A percentile compares a stretch with the other conserved stretches of the same genome.
Evolutionary conservation across 1,284 basidiomycete genomes (phyloP).

Genomic region (Rhizoctonia solani): DNA sequence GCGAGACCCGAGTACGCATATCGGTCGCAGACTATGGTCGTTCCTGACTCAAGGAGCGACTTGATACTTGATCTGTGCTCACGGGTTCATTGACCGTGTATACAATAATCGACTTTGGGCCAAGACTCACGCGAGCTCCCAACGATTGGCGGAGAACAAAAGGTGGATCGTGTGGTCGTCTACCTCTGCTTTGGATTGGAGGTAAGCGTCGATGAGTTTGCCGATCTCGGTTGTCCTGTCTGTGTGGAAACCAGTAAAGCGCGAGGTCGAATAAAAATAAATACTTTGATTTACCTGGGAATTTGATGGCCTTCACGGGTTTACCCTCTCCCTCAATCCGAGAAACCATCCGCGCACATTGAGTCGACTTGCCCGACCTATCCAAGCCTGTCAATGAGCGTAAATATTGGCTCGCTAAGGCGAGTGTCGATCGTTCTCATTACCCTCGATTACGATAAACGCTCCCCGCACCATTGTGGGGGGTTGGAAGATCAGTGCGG

Average conservation of each 20-base stretch:
- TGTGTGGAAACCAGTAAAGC: conserved; percentile 44
- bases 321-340: conserved; percentile 49
- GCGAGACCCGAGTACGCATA: conserved; percentile 98
- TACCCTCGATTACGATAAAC: conserved; percentile 88
- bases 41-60: conserved; percentile 64
- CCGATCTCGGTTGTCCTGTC: conserved; percentile 93
- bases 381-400: conserved; percentile 80
- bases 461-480: conserved; percentile 56
- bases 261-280: neutral
- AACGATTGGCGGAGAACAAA: conserved; percentile 95
- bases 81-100: conserved; percentile 28
- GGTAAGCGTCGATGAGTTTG: conserved; percentile 91
- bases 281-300: conserved; percentile 68
- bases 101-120: neutral
- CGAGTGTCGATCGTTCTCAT: too few relatives aligned
- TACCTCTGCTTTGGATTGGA: conserved; percentile 80
- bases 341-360: conserved; percentile 65
- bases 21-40: conserved; percentile 84
- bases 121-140: conserved; percentile 82
- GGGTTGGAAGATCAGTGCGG: conserved; percentile 21
- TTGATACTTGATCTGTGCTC: conserved; percentile 65
- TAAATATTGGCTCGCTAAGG: too few relatives aligned
- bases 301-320: conserved; percentile 68
- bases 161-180: conserved; percentile 93
- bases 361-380: conserved; percentile 89